Base-by-base conservation (phyloP, 495 filamentous ascomycete species). In the Daldinia grandis region DNA sequence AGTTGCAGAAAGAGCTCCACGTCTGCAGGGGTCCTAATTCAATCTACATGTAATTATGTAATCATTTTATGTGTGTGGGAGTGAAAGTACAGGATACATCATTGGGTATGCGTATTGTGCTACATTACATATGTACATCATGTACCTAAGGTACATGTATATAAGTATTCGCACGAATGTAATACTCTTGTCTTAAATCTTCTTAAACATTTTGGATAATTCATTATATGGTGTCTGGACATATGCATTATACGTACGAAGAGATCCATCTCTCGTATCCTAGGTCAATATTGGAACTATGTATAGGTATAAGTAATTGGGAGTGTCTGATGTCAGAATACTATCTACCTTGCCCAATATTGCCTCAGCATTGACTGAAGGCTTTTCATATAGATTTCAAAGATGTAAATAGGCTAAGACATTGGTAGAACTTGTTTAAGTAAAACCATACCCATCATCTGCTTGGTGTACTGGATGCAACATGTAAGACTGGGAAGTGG, bases 1-100 rank as follows among this genome's bases (percentile, higher is more conserved):
- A 64, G 19, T 64, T 53, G 27, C 49, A 30, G 28, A 37, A 55
- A 62, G 62, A 71, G 68, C 68, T 66, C 62, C 68, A 59, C 58
- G 50, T 28, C 30, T 56, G 35, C 68, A 71, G 57, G 68, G 62
- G 57, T 65, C 30, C 25, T 8, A 49, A 64, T 49, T 50, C 53
- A 58, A 64, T 44, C 40, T 51, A 40, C n/a, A 40, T 40, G 38
- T 40, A 40, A 40, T 17, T 40, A 40, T n/a, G n/a, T 40, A 40
- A 40, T 40, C 38, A 40, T n/a, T 40, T 40, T 40, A n/a, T 40
- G 15, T 40, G 37, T 33, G 31, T 33, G 31, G 31, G 31, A 33
- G 31, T 7, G 15, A 40, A 40, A 40, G 37, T 40, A 15, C 12
- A 14, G n/a, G 6, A 40, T 40, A 40, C 37, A n/a, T 40, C 14